Conservation (phyloP, 2,329 filamentous ascomycete genomes). For the Truncatella angustata region DNA sequence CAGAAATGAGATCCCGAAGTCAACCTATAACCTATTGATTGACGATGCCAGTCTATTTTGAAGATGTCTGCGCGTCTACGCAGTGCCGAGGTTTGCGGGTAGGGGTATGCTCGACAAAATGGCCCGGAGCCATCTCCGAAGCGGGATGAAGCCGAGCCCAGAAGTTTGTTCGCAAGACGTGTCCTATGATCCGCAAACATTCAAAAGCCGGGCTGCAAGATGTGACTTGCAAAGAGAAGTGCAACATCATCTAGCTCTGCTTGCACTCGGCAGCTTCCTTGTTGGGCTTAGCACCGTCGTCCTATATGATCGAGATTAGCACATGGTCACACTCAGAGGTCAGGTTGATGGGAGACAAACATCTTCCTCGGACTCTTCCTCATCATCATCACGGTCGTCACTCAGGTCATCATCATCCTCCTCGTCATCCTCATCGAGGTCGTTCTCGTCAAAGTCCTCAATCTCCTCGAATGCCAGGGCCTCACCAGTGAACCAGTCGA, state of each 20-base stretch:
- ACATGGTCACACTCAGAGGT: background rate
- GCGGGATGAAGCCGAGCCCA: background rate
- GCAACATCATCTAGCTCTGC: conserved; percentile 66
- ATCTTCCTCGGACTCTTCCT: conserved; percentile 79
- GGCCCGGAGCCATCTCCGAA: background rate
- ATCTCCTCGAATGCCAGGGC: conserved; percentile 95
- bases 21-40: conserved; percentile 27
- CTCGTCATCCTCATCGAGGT: conserved; percentile 80
- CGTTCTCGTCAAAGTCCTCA: conserved; percentile 77
- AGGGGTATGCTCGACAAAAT: background rate
- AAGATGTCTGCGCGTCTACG: conserved; percentile 15
- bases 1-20: conserved; percentile 31
- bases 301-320: conserved; percentile 47
- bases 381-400: conserved; percentile 74
- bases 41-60: conserved; percentile 33
- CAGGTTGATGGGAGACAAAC: conserved; percentile 35
- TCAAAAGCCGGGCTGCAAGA: background rate
- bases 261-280: conserved; percentile 95
- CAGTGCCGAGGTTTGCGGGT: conserved; percentile 13
- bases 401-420: conserved; percentile 89
- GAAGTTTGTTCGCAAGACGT: background rate
- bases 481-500: conserved; percentile 99
- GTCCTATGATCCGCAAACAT: background rate
- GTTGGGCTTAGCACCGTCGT: conserved; percentile 86
- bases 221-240: background rate